phyloP scores from a whole-genome alignment of 306 rosid genomes.

The Ormosia semicastrata region DNA sequence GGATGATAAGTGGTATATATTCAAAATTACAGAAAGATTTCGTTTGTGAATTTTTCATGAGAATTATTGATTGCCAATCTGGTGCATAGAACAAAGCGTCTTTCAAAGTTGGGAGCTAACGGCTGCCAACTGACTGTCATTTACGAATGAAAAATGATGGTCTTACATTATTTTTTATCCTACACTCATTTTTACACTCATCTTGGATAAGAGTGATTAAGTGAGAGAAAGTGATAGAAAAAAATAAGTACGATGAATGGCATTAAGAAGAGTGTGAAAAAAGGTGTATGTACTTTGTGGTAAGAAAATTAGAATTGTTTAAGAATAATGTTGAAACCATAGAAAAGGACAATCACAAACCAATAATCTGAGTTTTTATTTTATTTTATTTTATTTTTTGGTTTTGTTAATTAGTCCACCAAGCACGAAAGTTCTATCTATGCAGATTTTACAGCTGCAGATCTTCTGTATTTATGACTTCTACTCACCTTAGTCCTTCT shows the following conservation, averaged over 20 bases:
- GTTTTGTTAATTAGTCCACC: neutral
- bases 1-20: neutral
- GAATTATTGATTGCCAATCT: slow-evolving; percentile 23
- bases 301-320: too few species aligned
- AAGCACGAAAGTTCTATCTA: neutral
- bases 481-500: neutral
- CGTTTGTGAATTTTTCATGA: neutral
- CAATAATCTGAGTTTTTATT: neutral
- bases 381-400: neutral
- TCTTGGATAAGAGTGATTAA: too few species aligned
- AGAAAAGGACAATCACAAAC: slow-evolving; percentile 8
- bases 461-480: neutral
- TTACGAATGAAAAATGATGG: neutral
- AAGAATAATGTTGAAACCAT: too few species aligned
- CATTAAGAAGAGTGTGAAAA: too few species aligned
- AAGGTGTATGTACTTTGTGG: too few species aligned
- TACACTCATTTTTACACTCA: too few species aligned
- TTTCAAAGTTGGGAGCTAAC: slow-evolving; percentile 30
- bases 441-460: neutral
- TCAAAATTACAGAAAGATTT: neutral
- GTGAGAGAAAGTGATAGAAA: too few species aligned
- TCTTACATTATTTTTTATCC: too few species aligned
- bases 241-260: too few species aligned
- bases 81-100: slow-evolving; percentile 23
- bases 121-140: slow-evolving; percentile 15